Base-by-base conservation (phyloP, 2,329 filamentous ascomycete genomes). In the Aspergillus piperis region DNA sequence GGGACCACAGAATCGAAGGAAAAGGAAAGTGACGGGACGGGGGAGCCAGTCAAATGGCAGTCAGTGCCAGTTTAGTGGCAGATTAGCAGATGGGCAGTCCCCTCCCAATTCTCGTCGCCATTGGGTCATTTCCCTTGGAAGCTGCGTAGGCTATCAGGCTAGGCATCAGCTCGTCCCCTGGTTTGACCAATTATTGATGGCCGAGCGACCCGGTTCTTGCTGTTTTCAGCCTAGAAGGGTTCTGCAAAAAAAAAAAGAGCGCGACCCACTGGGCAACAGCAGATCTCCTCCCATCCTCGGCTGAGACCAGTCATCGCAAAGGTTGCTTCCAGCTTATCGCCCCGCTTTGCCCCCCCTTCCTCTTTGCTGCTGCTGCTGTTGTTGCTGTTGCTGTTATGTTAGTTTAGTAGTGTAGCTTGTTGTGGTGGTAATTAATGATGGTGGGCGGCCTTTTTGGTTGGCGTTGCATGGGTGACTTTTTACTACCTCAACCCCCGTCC, bases 71-170 rank as follows among this genome's bases (percentile, higher is more conserved):
- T 61, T 47, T 36, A 36, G 36, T 51, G 51, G 54, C 41, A 49
- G 49, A 38, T 25, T 50, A 30, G 32, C 21, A 53, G 48, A 30
- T 27, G 47, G 44, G 6, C 47, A 53, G 36, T 38, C 50, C 36
- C 50, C 32, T 23, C 49, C 21, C 50, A 21, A 23, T 32, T 19
- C 27, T n/a, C 50, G 47, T 30, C 47, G 25, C 47, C 17, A 50
- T 50, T 50, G 47, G 47, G 25, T 15, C 32, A 13, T 21, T 60
- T 62, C 57, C 54, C 48, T 44, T 62, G 60, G 60, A 60, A 62
- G 60, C 60, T 57, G 55, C 61, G 58, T 61, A 62, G 58, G 52
- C 63, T 65, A 60, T 62, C 55, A 62, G 60, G 53, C 63, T 54
- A 61, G 59, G 58, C 65, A 62, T 64, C 60, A 57, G 59, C 39